Evolutionary conservation across 148 eudicot species (phyloP), one percentile per base, ranked within the genome.

Genomic region (Amaranthus cruentus): DNA sequence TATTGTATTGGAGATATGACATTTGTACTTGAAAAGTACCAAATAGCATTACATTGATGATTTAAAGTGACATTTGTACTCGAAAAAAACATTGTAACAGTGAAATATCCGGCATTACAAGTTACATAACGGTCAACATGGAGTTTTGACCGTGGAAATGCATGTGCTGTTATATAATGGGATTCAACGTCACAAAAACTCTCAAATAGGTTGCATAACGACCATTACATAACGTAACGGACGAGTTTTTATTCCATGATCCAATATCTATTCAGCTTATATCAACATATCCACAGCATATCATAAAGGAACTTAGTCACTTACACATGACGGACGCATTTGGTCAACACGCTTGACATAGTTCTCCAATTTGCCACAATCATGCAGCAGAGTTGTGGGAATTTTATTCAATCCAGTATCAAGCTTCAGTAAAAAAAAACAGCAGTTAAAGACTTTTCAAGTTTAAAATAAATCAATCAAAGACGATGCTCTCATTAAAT

Each of bases 371-470:
- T 54, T 68, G 6, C 12, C 18, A 59, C 6, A 65, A 9, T 51
- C 9, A 9, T 76, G 78, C 68, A 0, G 72, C 47, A 47, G 52
- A 58, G 56, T 59, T 48, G 50, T 44, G n/a, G 61, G 50, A 46
- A 14, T 68, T 43, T 55, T 50, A 9, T 60, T 59, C 60, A 68
- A 59, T 14, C 78, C 78, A 9, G 14, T 12, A 68, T 21, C 52
- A 76, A 76, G 51, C 73, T 68, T 50, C 68, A 72, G 14, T 10
- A 60, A 42, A 42, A 28, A 69, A 6, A 44, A 58, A 43, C 52
- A 59, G 15, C 46, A 59, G 49, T 52, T 53, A 42, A 43, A 75
- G 3, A 46, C 21, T 55, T 8, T 57, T 50, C 21, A 69, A 7
- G 59, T 69, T 51, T 13, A n/a, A 42, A 43, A 60, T 18, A 8